Percentiles rank a stretch among this genome's conserved stretches.
Conservation (phyloP, 495 filamentous ascomycete genomes). For the Monascus purpureus region DNA sequence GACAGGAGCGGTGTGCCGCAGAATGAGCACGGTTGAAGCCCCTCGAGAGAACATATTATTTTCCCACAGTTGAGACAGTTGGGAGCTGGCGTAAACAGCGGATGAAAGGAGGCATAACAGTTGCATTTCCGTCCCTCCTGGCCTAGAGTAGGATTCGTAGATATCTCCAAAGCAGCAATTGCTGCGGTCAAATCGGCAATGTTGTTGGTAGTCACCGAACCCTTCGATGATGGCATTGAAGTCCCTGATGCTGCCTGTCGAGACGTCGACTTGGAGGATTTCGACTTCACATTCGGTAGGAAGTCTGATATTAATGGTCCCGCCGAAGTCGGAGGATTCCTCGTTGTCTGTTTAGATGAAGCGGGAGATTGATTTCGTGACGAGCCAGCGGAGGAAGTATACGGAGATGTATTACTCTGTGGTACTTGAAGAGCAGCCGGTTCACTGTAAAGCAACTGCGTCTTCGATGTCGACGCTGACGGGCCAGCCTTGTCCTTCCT, state of each 20-base stretch:
- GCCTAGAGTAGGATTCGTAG: slow-evolving; percentile 64
- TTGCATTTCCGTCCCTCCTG: slow-evolving; percentile 51
- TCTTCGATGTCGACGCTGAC: too few species aligned
- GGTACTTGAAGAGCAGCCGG: slow-evolving; percentile 26
- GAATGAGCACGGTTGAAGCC: slow-evolving; percentile 88
- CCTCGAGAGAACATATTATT: slow-evolving; percentile 92
- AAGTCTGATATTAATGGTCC: slow-evolving; percentile 72
- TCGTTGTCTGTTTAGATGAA: slow-evolving; percentile 25
- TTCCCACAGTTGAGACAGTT: slow-evolving; percentile 92
- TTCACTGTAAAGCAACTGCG: slow-evolving; percentile 21
- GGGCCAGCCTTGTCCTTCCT: too few species aligned
- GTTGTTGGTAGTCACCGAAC: slow-evolving; percentile 40
- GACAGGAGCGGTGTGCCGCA: slow-evolving; percentile 63
- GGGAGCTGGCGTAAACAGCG: slow-evolving; percentile 71
- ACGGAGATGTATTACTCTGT: slow-evolving; percentile 7
- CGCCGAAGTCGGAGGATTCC: slow-evolving; percentile 50
- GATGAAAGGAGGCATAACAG: slow-evolving; percentile 75
- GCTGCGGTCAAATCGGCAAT: slow-evolving; percentile 79
- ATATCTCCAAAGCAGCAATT: slow-evolving; percentile 78
- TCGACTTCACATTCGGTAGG: slow-evolving; percentile 47
- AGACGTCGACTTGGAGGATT: slow-evolving; percentile 36
- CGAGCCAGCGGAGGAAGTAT: slow-evolving; percentile 12
- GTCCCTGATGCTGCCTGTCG: slow-evolving; percentile 40
- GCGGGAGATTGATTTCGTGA: slow-evolving; percentile 27
- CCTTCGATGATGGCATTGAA: slow-evolving; percentile 16